Conservation (phyloP, 306 rosid genomes). For the Abrus pulchellus region DNA sequence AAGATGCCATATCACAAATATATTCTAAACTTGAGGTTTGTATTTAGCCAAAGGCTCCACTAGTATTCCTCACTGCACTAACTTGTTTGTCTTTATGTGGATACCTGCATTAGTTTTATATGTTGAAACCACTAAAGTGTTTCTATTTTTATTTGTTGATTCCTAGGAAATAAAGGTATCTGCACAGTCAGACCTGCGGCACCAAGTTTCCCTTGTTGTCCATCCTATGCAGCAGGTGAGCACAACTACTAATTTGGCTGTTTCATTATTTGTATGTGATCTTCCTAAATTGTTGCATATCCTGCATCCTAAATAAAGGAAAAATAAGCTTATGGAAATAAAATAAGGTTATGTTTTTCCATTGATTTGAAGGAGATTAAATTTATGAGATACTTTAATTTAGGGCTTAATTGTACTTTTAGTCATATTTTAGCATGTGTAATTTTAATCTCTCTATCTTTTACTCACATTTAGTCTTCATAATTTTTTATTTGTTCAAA, state of each 20-base stretch:
- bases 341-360: neutral
- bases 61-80: slow-evolving; percentile 18
- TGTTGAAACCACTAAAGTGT: slow-evolving; percentile 8
- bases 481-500: no score
- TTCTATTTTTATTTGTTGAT: slow-evolving; percentile 39
- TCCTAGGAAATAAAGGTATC: slow-evolving; percentile 85
- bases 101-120: slow-evolving; percentile 17
- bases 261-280: slow-evolving; percentile 27
- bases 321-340: slow-evolving; percentile 19
- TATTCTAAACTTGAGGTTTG: slow-evolving; percentile 93
- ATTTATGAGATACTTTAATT: no score
- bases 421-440: no score
- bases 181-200: slow-evolving; percentile 82
- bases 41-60: slow-evolving; percentile 30
- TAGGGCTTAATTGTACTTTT: no score
- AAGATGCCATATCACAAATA: slow-evolving; percentile 91
- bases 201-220: slow-evolving; percentile 89
- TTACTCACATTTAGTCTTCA: no score
- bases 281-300: slow-evolving; percentile 29
- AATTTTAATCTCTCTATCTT: no score
- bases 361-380: no score
- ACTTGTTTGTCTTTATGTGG: slow-evolving; percentile 8
- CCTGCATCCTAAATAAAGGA: slow-evolving; percentile 22
- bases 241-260: slow-evolving; percentile 25
- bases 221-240: slow-evolving; percentile 98